phyloP scores from a whole-genome alignment of 164 flowering plant species.

The Berberis vulgaris region DNA sequence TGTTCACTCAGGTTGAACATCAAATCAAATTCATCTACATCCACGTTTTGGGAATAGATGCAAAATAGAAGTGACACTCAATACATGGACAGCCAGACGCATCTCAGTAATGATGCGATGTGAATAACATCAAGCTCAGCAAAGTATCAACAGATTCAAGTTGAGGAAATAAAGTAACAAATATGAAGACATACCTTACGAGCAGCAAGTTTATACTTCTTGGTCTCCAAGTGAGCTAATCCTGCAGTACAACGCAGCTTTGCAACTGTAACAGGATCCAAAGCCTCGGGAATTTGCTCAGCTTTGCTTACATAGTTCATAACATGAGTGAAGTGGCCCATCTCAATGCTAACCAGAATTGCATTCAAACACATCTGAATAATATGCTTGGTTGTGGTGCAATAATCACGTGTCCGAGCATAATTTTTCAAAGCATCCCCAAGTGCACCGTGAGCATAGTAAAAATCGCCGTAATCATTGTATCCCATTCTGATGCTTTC shows the following conservation, averaged over 20 bases:
- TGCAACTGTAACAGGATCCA: slow-evolving; percentile 51
- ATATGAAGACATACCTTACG: slow-evolving; percentile 58
- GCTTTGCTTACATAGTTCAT: slow-evolving; percentile 82
- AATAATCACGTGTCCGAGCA: slow-evolving; percentile 93
- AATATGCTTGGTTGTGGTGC: slow-evolving; percentile 90
- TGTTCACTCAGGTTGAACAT: too few relatives aligned
- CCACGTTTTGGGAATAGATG: too few relatives aligned
- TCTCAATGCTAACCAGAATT: slow-evolving; percentile 90
- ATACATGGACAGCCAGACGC: too few relatives aligned
- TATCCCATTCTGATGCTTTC: slow-evolving; percentile 99
- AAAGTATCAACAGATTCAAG: not conserved
- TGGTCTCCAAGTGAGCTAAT: slow-evolving; percentile 68
- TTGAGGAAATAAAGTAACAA: not conserved
- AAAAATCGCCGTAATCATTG: slow-evolving; percentile 93
- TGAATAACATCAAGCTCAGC: not conserved
- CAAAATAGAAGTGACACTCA: too few relatives aligned
- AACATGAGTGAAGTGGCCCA: slow-evolving; percentile 93
- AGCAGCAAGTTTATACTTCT: slow-evolving; percentile 91
- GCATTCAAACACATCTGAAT: slow-evolving; percentile 88
- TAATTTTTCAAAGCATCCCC: slow-evolving; percentile 86
- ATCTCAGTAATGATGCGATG: too few relatives aligned
- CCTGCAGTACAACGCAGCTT: slow-evolving; percentile 86
- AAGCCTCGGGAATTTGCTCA: slow-evolving; percentile 62
- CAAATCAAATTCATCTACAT: too few relatives aligned
- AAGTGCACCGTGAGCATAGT: slow-evolving; percentile 76